Base-by-base conservation (phyloP, 164 flowering plant genomes). In the Warburgia ugandensis region DNA sequence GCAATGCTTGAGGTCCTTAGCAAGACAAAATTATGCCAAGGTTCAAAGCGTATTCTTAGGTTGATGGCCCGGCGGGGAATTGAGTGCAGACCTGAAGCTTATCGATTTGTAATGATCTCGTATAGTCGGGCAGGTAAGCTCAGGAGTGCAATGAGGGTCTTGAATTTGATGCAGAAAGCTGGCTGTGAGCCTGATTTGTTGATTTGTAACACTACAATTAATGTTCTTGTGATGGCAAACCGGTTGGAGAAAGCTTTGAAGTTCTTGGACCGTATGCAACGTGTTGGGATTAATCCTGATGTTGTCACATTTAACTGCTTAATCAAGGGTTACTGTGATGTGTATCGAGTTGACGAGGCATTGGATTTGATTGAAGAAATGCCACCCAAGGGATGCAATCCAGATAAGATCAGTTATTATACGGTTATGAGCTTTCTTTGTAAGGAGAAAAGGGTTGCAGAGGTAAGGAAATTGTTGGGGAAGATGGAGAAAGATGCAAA, bases 351-450 rank as follows among this genome's bases (percentile, higher is more conserved):
- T 30, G 79, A 81, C 35, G 84, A 83, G 49, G 96, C 95, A 4
- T 22, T 83, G 51, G 74, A 71, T 37, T 52, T 88, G 69, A 71
- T 92, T 21, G 68, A 52, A 26, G 74, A 77, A 68, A 92, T 92
- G 95, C 74, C 75, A 22, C 30, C 29, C 1, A 84, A 64, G 48
- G 92, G 90, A 2, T 87, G 92, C 58, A 50, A 58, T 17, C 91
- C 96, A 2, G 95, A 92, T 75, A 92, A 92, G 68, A 80, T 84
- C 51, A 88, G 91, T 63, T 92, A 83, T 61, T 76, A 71, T 65
- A 85, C 91, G 8, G 68, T 92, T 6, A 79, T 88, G 83, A 64
- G 73, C 16, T 78, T 71, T 52, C 70, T 87, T 22, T 88, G 96
- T 48, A 85, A 80, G 53, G 78, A 80, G 21, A 85, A 71, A 45